Percentiles rank a stretch among this genome's conserved stretches.
Conservation (phyloP, 768 basidiomycete genomes). For the Solioccasus polychromus region DNA sequence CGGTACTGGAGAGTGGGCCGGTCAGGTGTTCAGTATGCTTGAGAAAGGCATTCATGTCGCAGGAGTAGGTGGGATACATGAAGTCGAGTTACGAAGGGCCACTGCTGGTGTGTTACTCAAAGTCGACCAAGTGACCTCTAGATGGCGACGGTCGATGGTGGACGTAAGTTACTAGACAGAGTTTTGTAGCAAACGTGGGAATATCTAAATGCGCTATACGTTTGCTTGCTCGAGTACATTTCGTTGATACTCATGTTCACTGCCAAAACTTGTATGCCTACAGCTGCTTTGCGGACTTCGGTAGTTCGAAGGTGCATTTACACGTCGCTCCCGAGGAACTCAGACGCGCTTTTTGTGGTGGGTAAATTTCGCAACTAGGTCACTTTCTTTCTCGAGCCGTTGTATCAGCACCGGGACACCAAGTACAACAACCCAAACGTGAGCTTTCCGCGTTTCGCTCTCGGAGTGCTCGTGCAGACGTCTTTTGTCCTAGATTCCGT, state of each 20-base stretch:
- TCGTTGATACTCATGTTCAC: conserved; percentile 19
- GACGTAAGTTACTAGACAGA: conserved; percentile 29
- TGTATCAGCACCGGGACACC: conserved; percentile 85
- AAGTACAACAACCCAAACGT: conserved; percentile 92
- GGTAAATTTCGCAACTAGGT: conserved; percentile 31
- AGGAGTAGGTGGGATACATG: conserved; percentile 65
- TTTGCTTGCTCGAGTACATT: not conserved
- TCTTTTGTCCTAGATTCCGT: conserved; percentile 65
- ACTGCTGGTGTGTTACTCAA: conserved; percentile 82
- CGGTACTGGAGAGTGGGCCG: conserved; percentile 79
- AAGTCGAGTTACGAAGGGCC: conserved; percentile 59
- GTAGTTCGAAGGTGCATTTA: conserved; percentile 29
- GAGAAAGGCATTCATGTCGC: conserved; percentile 61
- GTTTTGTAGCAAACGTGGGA: conserved; percentile 12
- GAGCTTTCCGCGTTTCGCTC: conserved; percentile 10
- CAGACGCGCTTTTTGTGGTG: conserved; percentile 88
- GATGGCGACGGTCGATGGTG: conserved; percentile 67
- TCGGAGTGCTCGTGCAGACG: not conserved
- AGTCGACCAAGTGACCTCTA: conserved; percentile 66
- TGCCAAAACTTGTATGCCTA: conserved; percentile 10
- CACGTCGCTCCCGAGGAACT: conserved; percentile 47
- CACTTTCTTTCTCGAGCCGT: conserved; percentile 13
- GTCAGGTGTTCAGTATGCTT: conserved; percentile 57
- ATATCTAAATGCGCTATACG: not conserved
- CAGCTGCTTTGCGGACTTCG: conserved; percentile 16